Percentiles rank a stretch among this genome's conserved stretches.
Conservation (phyloP, 1,284 basidiomycete species). For the Boletus semigastroideus region DNA sequence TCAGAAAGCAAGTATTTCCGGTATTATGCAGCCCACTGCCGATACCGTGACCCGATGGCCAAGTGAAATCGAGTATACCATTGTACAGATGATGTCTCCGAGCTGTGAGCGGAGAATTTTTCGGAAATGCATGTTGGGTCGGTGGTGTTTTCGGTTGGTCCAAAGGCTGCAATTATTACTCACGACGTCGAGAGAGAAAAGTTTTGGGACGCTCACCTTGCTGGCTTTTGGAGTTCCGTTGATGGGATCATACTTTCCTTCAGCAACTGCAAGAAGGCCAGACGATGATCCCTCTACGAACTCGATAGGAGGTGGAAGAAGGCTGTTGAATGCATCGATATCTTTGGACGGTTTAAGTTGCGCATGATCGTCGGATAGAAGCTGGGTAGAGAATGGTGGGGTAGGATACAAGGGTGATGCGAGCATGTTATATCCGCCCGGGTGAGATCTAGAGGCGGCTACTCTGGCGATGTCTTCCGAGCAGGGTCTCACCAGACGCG, state of each 20-base stretch:
- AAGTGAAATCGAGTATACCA: constrained; percentile 55
- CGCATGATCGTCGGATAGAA: constrained; percentile 46
- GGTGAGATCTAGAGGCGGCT: constrained; percentile 2
- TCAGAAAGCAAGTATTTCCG: constrained; percentile 98
- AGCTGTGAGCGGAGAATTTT: constrained; percentile 19
- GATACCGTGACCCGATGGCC: constrained; percentile 44
- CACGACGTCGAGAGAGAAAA: constrained; percentile 2
- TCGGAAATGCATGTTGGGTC: constrained; percentile 21
- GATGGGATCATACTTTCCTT: constrained; percentile 76
- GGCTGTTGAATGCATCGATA: constrained; percentile 68
- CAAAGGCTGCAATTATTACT: constrained; percentile 8
- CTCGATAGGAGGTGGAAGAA: constrained; percentile 72
- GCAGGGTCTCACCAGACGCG: constrained; percentile 1
- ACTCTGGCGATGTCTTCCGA: constrained; percentile 5
- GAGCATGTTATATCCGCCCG: constrained; percentile 45
- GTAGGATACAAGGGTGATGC: constrained; percentile 57
- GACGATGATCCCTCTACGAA: constrained; percentile 80
- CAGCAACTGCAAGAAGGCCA: constrained; percentile 62
- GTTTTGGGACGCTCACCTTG: constrained; percentile 29
- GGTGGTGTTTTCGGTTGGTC: constrained; percentile 25
- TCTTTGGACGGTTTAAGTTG: constrained; percentile 67
- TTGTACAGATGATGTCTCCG: constrained; percentile 43
- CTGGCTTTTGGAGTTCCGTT: constrained; percentile 52
- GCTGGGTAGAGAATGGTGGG: constrained; percentile 48
- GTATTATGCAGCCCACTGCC: constrained; percentile 81